Conservation (phyloP, 2,329 filamentous ascomycete species). For the Diaporthe sp. region DNA sequence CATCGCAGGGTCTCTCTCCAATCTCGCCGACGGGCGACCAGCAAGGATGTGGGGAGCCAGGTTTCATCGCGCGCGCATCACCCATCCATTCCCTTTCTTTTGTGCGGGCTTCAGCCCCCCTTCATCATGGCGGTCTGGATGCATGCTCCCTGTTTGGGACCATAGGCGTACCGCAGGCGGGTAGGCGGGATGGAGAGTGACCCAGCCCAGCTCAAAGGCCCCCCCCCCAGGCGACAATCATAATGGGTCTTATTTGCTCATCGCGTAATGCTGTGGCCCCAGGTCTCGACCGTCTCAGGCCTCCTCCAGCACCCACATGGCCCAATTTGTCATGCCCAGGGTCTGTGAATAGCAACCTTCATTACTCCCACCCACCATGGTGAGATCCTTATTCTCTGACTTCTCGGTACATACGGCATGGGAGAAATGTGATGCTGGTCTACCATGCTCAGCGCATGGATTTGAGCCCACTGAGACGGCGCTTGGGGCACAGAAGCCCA, state of each 20-base stretch:
- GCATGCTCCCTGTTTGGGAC: not conserved
- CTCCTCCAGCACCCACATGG: not conserved
- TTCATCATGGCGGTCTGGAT: conserved; percentile 19
- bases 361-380: not conserved
- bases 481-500: too few species aligned
- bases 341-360: not conserved
- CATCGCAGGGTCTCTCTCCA: conserved; percentile 22
- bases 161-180: too few species aligned
- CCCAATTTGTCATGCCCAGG: not conserved
- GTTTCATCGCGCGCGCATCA: conserved; percentile 24
- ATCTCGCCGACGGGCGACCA: not conserved
- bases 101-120: conserved; percentile 5
- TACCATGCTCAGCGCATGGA: too few species aligned
- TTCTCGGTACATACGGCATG: not conserved
- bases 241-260: conserved; percentile 9
- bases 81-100: conserved; percentile 19
- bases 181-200: not conserved
- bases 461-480: not conserved
- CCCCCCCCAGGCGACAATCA: not conserved
- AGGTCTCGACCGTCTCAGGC: not conserved
- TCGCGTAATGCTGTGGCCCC: not conserved
- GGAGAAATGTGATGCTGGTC: not conserved
- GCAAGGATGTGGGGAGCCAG: conserved; percentile 14
- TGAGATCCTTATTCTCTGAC: not conserved
- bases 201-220: not conserved